Base-by-base conservation (phyloP, 768 basidiomycete species). In the Boletellus ananas region DNA sequence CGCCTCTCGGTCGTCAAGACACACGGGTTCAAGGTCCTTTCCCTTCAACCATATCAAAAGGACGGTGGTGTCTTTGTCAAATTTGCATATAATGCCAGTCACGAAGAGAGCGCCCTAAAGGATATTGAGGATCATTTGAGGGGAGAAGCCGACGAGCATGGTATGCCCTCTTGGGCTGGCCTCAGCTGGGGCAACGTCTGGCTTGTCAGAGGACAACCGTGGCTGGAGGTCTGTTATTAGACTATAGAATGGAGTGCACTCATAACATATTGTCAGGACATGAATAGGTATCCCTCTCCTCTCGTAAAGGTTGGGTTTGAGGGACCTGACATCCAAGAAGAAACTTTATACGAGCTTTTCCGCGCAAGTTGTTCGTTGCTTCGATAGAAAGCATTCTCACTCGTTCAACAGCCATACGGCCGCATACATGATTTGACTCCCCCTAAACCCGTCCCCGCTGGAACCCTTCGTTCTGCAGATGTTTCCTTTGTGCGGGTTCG, bases 51-150 rank as follows among this genome's bases (percentile, higher is more conserved):
- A 7, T 76, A 82, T 53, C 67, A 70, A 45, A 94, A 94, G 59
- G 91, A 94, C 53, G 92, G 92, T 3, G 93, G 93, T 5, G 84
- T 90, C 14, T 93, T 91, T 62, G 84, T 93, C 34, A 75, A 75
- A 29, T 91, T 93, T 64, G 68, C 73, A 18, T 94, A 85, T 59
- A 67, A 57, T 27, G 66, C 73, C 3, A 58, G 54, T 27, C 70
- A 71, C 52, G 56, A 62, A 16, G 69, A 78, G 18, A 60, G 51
- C 14, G 74, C 76, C 11, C 61, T 82, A 8, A 64, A 67, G 21
- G 68, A 69, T 3, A 79, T 93, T 6, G 71, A 85, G 56, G 57
- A 67, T 3, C 69, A 74, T 18, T 60, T 89, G 1, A 70, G 72
- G 45, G 67, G 72, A 11, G 70, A 77, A 53, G 68, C 72, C 1